Percentiles rank a stretch among this genome's conserved stretches.
Evolutionary conservation across 768 basidiomycete genomes (phyloP).

Genomic region (Termitomyces sp.): DNA sequence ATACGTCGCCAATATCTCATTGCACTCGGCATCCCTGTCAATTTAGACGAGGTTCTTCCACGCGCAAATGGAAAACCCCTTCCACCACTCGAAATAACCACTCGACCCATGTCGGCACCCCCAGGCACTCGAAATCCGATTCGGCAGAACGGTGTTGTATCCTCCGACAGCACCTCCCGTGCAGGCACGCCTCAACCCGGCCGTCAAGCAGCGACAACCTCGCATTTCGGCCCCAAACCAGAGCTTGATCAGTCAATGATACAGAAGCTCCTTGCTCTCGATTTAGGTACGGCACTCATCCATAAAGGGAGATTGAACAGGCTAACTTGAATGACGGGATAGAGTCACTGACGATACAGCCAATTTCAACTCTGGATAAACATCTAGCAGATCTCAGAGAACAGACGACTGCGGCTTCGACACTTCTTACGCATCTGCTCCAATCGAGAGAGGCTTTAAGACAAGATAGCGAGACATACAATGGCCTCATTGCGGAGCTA

Average conservation of each 20-base stretch:
- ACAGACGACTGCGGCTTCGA: slow-evolving; percentile 73
- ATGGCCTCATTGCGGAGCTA: slow-evolving; percentile 85
- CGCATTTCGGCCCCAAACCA: slow-evolving; percentile 72
- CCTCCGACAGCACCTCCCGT: slow-evolving; percentile 41
- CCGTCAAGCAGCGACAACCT: slow-evolving; percentile 24
- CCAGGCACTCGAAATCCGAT: slow-evolving; percentile 49
- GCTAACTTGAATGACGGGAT: slow-evolving; percentile 2
- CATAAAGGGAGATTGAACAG: not conserved
- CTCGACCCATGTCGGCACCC: slow-evolving; percentile 77
- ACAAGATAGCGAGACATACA: slow-evolving; percentile 87
- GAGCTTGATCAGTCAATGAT: slow-evolving; percentile 65
- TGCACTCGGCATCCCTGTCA: slow-evolving; percentile 88
- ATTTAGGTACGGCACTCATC: slow-evolving; percentile 48
- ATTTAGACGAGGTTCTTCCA: slow-evolving; percentile 87
- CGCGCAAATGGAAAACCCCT: slow-evolving; percentile 58
- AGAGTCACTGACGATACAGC: slow-evolving; percentile 73
- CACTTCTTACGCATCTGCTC: slow-evolving; percentile 73
- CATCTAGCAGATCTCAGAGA: slow-evolving; percentile 61
- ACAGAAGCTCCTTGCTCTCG: slow-evolving; percentile 56
- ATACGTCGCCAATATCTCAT: slow-evolving; percentile 90
- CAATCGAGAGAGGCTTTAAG: slow-evolving; percentile 78
- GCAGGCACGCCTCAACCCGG: slow-evolving; percentile 44
- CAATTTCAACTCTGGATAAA: slow-evolving; percentile 60
- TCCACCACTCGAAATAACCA: slow-evolving; percentile 78
- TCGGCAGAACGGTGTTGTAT: slow-evolving; percentile 23